These are phyloP conservation scores for Dianthus caryophyllus DNA, from an alignment of 148 eudicot genomes.

Conservation along the genomic window DNA sequence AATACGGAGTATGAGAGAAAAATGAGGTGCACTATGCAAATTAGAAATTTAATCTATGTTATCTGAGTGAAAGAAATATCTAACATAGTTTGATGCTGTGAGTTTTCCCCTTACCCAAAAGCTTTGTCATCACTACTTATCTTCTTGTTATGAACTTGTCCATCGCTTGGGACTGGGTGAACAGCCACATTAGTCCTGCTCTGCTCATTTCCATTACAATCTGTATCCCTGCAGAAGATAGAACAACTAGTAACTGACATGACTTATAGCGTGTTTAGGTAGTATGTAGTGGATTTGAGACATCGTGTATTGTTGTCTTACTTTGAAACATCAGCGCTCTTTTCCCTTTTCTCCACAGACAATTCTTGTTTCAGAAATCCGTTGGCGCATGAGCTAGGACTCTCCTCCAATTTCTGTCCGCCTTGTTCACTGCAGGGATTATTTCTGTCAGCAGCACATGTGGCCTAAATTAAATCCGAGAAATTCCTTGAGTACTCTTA, in stretches of 20 bases:
- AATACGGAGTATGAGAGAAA: not conserved
- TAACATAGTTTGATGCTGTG: not conserved
- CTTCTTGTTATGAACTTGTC: constrained; percentile 32
- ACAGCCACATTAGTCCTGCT: constrained; percentile 25
- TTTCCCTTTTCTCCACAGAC: constrained; percentile 26
- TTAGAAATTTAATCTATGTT: not conserved
- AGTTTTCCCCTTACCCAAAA: constrained; percentile 38
- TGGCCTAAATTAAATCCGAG: not conserved
- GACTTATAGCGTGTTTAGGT: not conserved
- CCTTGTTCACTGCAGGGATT: constrained; percentile 26
- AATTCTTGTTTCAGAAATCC: constrained; percentile 24
- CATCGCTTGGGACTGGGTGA: constrained; percentile 22
- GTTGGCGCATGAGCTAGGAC: constrained; percentile 28
- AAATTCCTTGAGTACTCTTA: constrained; percentile 5
- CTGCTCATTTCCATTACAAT: constrained; percentile 21
- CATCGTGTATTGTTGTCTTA: not conserved
- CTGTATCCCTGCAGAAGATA: constrained; percentile 24
- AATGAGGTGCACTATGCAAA: not conserved
- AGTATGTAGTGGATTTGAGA: not conserved
- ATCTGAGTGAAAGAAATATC: not conserved
- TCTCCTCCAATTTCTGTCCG: constrained; percentile 24
- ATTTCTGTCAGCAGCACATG: constrained; percentile 25
- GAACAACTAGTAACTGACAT: not conserved
- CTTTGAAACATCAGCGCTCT: constrained; percentile 26
- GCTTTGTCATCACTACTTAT: constrained; percentile 29